Evolutionary conservation across 352 stramenopile species (phyloP).

Genomic region (Phytophthora aleatoria): DNA sequence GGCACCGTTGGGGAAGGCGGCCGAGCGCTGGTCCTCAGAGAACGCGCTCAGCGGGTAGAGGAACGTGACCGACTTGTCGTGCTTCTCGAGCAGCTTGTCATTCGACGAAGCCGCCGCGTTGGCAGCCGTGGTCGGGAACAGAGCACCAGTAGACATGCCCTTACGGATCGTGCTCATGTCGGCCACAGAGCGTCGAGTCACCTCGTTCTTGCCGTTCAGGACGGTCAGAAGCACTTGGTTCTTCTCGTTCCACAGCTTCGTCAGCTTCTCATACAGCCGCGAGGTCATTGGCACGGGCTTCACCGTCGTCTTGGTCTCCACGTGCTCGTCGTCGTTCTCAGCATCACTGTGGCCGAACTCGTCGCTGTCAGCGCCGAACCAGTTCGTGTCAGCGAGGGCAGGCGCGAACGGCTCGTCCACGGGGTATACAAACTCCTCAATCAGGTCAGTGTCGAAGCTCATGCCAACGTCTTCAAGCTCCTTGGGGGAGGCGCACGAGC

Average conservation of each 20-base stretch:
- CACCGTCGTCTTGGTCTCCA: conserved; percentile 35
- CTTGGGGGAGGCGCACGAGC: conserved; percentile 59
- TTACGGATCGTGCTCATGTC: conserved; percentile 86
- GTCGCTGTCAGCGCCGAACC: conserved; percentile 58
- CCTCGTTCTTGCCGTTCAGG: conserved; percentile 69
- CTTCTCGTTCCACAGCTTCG: conserved; percentile 84
- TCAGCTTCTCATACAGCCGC: conserved; percentile 80
- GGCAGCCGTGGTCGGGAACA: conserved; percentile 62
- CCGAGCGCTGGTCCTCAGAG: conserved; percentile 51
- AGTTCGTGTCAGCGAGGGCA: conserved; percentile 62
- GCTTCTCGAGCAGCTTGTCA: conserved; percentile 38
- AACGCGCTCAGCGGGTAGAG: conserved; percentile 87
- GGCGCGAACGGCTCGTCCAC: conserved; percentile 79
- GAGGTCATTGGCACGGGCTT: conserved; percentile 65
- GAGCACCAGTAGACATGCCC: conserved; percentile 61
- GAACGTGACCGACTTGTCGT: conserved; percentile 81
- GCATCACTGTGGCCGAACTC: conserved; percentile 66
- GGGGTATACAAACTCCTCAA: conserved; percentile 85
- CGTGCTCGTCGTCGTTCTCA: conserved; percentile 48
- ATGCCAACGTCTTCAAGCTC: conserved; percentile 50
- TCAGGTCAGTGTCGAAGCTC: conserved; percentile 67
- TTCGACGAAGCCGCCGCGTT: conserved; percentile 31
- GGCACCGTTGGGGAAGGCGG: conserved; percentile 30
- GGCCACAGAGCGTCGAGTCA: conserved; percentile 71
- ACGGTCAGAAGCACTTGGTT: conserved; percentile 84